Percentiles rank a stretch among this genome's conserved stretches.
phyloP scores from a whole-genome alignment of 192 early-diverging fungal species.

The Coemansia sp. region DNA sequence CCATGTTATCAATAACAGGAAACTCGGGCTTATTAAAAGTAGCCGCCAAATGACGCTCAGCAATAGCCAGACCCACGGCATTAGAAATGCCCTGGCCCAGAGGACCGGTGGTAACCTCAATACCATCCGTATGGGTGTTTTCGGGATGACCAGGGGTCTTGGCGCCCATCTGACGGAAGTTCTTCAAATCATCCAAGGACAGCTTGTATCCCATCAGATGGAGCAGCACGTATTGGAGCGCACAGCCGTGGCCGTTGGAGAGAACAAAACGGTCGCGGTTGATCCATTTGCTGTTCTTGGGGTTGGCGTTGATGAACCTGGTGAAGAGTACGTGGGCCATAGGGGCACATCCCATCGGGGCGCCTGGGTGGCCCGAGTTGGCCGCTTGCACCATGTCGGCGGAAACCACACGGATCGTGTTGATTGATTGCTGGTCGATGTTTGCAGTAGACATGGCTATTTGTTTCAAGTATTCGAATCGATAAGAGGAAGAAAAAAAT shows the following conservation, averaged over 20 bases:
- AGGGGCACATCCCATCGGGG: slow-evolving; percentile 97
- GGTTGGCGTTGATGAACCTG: slow-evolving; percentile 79
- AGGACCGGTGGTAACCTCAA: slow-evolving; percentile 97
- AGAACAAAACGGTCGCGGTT: slow-evolving; percentile 97
- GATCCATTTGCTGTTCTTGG: slow-evolving; percentile 86
- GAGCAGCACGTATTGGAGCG: slow-evolving; percentile 84
- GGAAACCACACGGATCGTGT: slow-evolving; percentile 88
- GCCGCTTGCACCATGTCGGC: slow-evolving; percentile 86
- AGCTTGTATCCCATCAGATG: slow-evolving; percentile 90
- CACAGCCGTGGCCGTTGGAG: slow-evolving; percentile 97
- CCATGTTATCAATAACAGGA: slow-evolving; percentile 83
- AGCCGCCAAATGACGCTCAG: slow-evolving; percentile 83
- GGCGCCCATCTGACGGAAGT: slow-evolving; percentile 79
- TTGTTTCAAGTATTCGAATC: background rate
- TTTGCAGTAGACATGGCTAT: slow-evolving; percentile 9
- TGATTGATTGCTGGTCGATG: slow-evolving; percentile 65
- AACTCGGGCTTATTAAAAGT: slow-evolving; percentile 89
- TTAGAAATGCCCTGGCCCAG: slow-evolving; percentile 91
- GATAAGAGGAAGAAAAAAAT: slow-evolving; percentile 2
- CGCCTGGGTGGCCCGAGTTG: slow-evolving; percentile 95
- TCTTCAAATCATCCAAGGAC: slow-evolving; percentile 86
- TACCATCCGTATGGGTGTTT: slow-evolving; percentile 77
- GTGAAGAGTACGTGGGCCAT: slow-evolving; percentile 90
- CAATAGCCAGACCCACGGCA: slow-evolving; percentile 91
- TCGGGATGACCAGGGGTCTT: slow-evolving; percentile 97